phyloP scores from a whole-genome alignment of 192 early-diverging fungal species.

The Paraglomus occultum region DNA sequence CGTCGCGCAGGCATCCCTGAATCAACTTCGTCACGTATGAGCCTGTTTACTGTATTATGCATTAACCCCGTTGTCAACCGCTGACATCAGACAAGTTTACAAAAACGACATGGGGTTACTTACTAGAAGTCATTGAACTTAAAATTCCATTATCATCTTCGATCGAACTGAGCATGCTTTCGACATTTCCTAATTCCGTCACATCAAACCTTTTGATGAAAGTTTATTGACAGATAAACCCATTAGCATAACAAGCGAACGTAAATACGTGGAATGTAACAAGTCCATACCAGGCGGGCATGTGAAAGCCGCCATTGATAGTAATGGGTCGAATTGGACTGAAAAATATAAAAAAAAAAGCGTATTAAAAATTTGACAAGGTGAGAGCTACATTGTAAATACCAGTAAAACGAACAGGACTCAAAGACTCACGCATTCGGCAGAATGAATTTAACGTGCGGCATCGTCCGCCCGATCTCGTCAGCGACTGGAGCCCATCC shows the following conservation, averaged over 20 bases:
- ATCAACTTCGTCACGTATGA: slow-evolving; percentile 72
- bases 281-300: slow-evolving; percentile 83
- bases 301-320: slow-evolving; percentile 76
- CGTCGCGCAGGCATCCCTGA: slow-evolving; percentile 72
- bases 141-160: slow-evolving; percentile 32
- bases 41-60: neutral
- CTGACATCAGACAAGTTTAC: neutral
- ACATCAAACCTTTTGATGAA: slow-evolving; percentile 26
- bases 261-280: slow-evolving; percentile 61
- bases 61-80: neutral
- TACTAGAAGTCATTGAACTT: neutral
- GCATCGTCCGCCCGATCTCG: slow-evolving; percentile 57
- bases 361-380: neutral
- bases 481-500: slow-evolving; percentile 57
- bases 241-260: slow-evolving; percentile 36
- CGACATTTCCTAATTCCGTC: slow-evolving; percentile 50
- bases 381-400: neutral
- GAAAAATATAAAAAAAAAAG: slow-evolving; percentile 7
- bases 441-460: slow-evolving; percentile 88
- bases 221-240: neutral
- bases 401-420: too few species aligned
- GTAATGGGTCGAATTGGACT: slow-evolving; percentile 61
- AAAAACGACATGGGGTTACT: neutral
- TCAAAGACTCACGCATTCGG: slow-evolving; percentile 72
- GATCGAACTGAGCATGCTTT: slow-evolving; percentile 53